Evolutionary conservation across 2,329 filamentous ascomycete genomes (phyloP), one percentile per base, ranked within the genome.

Genomic region (Canariomyces notabilis): DNA sequence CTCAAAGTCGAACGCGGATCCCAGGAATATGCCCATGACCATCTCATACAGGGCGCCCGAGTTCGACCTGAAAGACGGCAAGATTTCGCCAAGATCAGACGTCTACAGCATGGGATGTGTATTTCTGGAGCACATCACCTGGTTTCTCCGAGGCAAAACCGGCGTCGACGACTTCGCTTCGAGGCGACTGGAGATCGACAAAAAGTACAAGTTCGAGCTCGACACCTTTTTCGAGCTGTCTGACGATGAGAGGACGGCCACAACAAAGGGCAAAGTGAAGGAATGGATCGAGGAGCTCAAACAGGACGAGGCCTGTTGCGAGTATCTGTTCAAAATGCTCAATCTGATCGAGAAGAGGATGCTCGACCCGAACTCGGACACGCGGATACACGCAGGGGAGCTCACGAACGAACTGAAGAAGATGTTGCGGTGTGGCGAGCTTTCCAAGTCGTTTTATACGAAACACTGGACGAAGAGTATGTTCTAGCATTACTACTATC

Each of bases 11-110:
- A n/a, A n/a, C n/a, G n/a, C n/a, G n/a, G n/a, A n/a, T n/a, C n/a
- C 33, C 16, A 3, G 32, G 18, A 11, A 44, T 20, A n/a, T n/a
- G n/a, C n/a, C n/a, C n/a, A n/a, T n/a, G 29, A 56, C 62, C 0
- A 60, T 59, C 6, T 67, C 67, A 0, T 72, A 70, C 20, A 60
- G 59, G n/a, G 64, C 68, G 0, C 69, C 69, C 5, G 69, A 71
- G 18, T 60, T 61, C 21, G 59, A 61, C 5, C 15, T 66, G 0
- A 15, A 41, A 0, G 37, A 39, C 5, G 54, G 52, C 1, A 42
- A 37, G 5, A 61, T 68, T 1, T 68, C 61, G 15, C 61, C 66
- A 5, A 51, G 49, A 1, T 66, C 65, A 18, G 67, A 71, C 36
- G 62, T 67, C 0, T 67, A 62, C 57, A 63, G 59, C 21, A 53